Percentiles rank a stretch among this genome's conserved stretches.
Conservation (phyloP, 768 basidiomycete species). For the Xerocomellus intermedius region DNA sequence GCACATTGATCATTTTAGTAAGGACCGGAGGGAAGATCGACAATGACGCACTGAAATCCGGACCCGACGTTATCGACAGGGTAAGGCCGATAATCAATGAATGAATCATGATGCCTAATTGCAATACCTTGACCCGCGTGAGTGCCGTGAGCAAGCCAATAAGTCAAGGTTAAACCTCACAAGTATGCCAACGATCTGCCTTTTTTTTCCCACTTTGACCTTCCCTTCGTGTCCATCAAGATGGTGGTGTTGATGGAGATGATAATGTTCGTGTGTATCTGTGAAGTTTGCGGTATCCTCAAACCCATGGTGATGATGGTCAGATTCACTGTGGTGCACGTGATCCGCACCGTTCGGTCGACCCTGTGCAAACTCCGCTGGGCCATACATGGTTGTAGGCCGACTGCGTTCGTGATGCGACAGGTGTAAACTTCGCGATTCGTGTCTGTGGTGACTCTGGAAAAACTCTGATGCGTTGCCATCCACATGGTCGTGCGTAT, state of each 20-base stretch:
- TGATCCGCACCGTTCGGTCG: neutral
- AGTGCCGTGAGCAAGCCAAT: neutral
- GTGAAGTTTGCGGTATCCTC: neutral
- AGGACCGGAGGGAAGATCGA: neutral
- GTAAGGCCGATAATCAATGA: slow-evolving; percentile 80
- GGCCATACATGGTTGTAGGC: slow-evolving; percentile 21
- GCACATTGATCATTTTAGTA: neutral
- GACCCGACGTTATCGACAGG: slow-evolving; percentile 62
- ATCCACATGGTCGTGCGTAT: neutral
- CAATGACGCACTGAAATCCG: slow-evolving; percentile 62
- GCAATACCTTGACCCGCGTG: slow-evolving; percentile 55
- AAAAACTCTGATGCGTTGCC: slow-evolving; percentile 21
- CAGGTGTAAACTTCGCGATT: slow-evolving; percentile 25
- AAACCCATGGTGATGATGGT: slow-evolving; percentile 11
- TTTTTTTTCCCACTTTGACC: slow-evolving; percentile 46
- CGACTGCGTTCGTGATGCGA: slow-evolving; percentile 31
- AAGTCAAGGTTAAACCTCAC: slow-evolving; percentile 34
- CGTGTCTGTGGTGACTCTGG: slow-evolving; percentile 38
- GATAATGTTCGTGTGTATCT: neutral
- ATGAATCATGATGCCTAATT: slow-evolving; percentile 85
- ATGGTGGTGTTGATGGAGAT: neutral
- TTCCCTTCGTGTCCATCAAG: slow-evolving; percentile 15
- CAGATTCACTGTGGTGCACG: neutral
- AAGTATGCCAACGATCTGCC: slow-evolving; percentile 74
- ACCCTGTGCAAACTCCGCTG: slow-evolving; percentile 6